These are phyloP conservation scores for Boletus bicolor DNA, from an alignment of 768 basidiomycete genomes.

Conservation along the genomic window DNA sequence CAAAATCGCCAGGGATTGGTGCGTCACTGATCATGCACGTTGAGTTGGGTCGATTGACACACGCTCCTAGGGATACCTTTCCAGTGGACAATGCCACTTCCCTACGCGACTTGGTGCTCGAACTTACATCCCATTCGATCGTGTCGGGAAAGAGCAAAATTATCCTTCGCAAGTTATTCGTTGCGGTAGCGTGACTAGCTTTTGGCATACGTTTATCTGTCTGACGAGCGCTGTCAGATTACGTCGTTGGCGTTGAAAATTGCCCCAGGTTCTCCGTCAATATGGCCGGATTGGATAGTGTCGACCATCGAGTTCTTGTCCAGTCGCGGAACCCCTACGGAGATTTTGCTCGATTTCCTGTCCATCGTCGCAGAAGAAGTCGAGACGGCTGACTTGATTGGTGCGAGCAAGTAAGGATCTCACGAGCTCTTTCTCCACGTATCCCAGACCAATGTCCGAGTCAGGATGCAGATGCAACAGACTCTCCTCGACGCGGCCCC, in stretches of 20 bases:
- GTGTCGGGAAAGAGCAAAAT: conserved; percentile 57
- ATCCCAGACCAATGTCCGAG: conserved; percentile 6
- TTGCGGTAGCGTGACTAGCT: conserved; percentile 52
- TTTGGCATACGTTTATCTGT: neutral
- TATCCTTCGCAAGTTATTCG: conserved; percentile 83
- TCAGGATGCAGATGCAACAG: conserved; percentile 60
- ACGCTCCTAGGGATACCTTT: conserved; percentile 61
- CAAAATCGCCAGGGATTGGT: conserved; percentile 94
- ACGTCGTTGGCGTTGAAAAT: conserved; percentile 72
- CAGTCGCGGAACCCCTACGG: conserved; percentile 51
- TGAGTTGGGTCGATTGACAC: conserved; percentile 1
- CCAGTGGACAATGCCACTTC: conserved; percentile 55
- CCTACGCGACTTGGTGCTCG: conserved; percentile 65
- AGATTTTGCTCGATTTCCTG: conserved; percentile 69
- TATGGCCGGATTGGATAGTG: conserved; percentile 77
- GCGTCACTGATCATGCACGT: conserved; percentile 20
- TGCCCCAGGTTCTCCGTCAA: conserved; percentile 51
- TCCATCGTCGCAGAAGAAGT: conserved; percentile 85
- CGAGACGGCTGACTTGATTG: conserved; percentile 68
- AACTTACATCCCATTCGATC: conserved; percentile 66
- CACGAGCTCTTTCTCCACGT: neutral
- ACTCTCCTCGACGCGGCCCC: conserved; percentile 65
- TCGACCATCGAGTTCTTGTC: conserved; percentile 62
- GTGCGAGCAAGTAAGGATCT: conserved; percentile 62
- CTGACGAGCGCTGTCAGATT: conserved; percentile 39